Evolutionary conservation across 176 grass and related monocot species (phyloP).

Genomic region (Alopecurus myosuroides): DNA sequence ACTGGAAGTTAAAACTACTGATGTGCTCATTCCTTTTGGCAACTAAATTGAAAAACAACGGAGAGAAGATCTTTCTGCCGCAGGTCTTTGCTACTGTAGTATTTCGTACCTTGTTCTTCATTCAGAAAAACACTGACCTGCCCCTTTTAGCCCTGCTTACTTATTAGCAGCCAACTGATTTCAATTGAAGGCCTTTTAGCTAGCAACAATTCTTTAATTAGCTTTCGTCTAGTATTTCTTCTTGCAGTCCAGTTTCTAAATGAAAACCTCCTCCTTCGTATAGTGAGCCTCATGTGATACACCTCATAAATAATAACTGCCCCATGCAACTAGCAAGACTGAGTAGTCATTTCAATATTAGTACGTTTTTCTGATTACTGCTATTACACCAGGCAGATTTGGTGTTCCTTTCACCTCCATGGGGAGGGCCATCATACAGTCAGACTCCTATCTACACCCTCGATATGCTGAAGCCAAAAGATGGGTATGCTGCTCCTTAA

Average conservation of each 20-base stretch:
- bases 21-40: neutral
- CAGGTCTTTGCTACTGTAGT: neutral
- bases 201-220: neutral
- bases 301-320: neutral
- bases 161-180: neutral
- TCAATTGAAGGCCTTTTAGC: neutral
- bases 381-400: constrained; percentile 41
- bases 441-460: constrained; percentile 45
- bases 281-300: neutral
- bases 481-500: constrained; percentile 35
- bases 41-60: neutral
- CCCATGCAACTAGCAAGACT: neutral
- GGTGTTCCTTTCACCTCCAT: constrained; percentile 78
- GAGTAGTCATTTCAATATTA: neutral
- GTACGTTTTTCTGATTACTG: constrained; percentile 11
- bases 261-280: neutral
- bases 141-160: neutral
- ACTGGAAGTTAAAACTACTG: neutral
- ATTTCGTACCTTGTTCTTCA: neutral
- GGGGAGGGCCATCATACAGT: constrained; percentile 69
- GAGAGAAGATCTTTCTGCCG: neutral
- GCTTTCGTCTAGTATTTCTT: neutral
- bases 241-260: neutral
- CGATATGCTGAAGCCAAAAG: constrained; percentile 61
- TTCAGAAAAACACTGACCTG: neutral